phyloP scores from a whole-genome alignment of 495 filamentous ascomycete species.

The Talaromyces adpressus region DNA sequence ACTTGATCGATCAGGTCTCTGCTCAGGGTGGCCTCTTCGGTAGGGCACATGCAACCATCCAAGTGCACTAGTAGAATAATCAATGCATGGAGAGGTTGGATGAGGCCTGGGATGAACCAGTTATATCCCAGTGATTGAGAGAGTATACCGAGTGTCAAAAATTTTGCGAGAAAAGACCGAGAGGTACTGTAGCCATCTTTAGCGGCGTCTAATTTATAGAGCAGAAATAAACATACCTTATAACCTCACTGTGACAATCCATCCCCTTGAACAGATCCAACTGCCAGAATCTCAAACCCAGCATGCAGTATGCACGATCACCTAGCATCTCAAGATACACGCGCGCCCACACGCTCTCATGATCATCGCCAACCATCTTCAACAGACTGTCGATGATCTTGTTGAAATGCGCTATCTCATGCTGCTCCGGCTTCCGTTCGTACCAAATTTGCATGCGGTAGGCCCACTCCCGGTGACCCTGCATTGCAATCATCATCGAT shows the following conservation, averaged over 20 bases:
- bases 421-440: background rate
- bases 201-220: background rate
- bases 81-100: slow-evolving; percentile 2
- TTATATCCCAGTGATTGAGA: slow-evolving; percentile 4
- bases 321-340: slow-evolving; percentile 4
- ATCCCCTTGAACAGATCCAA: slow-evolving; percentile 2
- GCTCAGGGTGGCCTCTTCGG: background rate
- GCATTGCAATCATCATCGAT: slow-evolving; percentile 5
- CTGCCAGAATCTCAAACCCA: slow-evolving; percentile 1
- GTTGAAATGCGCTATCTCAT: background rate
- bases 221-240: slow-evolving; percentile 1
- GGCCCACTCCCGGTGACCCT: slow-evolving; percentile 2
- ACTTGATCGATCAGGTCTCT: slow-evolving; percentile 5
- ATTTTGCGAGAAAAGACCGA: background rate
- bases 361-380: background rate
- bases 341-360: background rate
- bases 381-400: slow-evolving; percentile 1
- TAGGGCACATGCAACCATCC: background rate
- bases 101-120: slow-evolving; percentile 1
- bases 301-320: slow-evolving; percentile 3
- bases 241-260: slow-evolving; percentile 3
- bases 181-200: background rate
- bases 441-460: slow-evolving; percentile 5
- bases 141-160: background rate
- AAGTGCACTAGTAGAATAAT: slow-evolving; percentile 1